Percentiles rank a stretch among this genome's conserved stretches.
Conservation (phyloP, 2,329 filamentous ascomycete species). For the Cordyceps javanica region DNA sequence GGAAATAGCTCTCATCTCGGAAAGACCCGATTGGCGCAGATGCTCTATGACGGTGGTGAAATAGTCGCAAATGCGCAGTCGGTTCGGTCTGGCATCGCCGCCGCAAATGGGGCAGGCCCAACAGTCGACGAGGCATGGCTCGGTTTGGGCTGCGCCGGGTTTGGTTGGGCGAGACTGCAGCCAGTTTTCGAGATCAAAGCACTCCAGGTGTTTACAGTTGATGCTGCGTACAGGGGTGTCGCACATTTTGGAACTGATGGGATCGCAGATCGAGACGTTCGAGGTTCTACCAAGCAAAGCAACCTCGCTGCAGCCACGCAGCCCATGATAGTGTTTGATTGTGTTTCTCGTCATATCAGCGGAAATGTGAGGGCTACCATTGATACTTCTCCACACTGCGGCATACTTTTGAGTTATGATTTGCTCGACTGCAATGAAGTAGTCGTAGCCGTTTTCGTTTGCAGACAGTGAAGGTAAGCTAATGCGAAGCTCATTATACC, state of each 20-base stretch:
- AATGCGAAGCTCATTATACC: background rate
- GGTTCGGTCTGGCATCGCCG: conserved; percentile 67
- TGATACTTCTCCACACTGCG: background rate
- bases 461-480: background rate
- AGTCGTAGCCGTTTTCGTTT: background rate
- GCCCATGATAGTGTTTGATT: background rate
- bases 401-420: background rate
- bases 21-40: conserved; percentile 31
- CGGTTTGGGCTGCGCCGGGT: conserved; percentile 16
- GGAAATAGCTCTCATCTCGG: conserved; percentile 24
- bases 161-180: conserved; percentile 16
- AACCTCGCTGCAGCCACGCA: background rate
- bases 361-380: background rate
- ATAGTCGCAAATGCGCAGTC: conserved; percentile 68
- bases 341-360: background rate
- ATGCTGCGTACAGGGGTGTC: background rate
- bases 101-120: conserved; percentile 87
- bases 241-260: background rate
- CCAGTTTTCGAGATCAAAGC: conserved; percentile 34
- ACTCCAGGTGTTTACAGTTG: conserved; percentile 19
- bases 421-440: conserved; percentile 5
- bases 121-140: conserved; percentile 56
- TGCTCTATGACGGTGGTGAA: conserved; percentile 54
- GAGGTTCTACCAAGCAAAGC: background rate
- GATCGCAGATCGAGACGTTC: conserved; percentile 6